Percentiles rank a stretch among this genome's conserved stretches.
Conservation (phyloP, 148 eudicot species). For the Cornus florida region DNA sequence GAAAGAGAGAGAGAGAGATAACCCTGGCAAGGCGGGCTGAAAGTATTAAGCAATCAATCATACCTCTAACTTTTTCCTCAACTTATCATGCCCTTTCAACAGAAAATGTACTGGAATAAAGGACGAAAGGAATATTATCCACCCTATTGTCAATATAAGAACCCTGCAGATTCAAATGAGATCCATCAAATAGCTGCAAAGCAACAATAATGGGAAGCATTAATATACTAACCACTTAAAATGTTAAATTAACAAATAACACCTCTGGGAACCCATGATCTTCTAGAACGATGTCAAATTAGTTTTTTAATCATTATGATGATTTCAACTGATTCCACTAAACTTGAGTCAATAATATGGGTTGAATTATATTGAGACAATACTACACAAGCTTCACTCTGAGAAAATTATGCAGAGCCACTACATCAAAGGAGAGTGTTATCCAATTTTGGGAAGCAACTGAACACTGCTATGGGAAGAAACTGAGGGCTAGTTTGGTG, state of each 20-base stretch:
- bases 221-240: background rate
- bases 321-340: background rate
- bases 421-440: no score
- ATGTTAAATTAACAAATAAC: no score
- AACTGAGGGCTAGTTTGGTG: no score
- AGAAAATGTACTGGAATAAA: slow-evolving; percentile 86
- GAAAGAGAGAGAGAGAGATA: background rate
- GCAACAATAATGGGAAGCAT: background rate
- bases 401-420: no score
- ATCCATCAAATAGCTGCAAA: slow-evolving; percentile 11
- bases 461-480: no score
- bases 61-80: slow-evolving; percentile 94
- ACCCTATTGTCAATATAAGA: slow-evolving; percentile 74
- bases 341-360: no score
- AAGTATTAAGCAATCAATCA: slow-evolving; percentile 8
- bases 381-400: no score
- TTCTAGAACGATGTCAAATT: background rate
- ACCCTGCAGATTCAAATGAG: slow-evolving; percentile 56
- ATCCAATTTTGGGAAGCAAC: no score
- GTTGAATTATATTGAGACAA: no score
- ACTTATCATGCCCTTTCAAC: slow-evolving; percentile 81
- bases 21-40: background rate
- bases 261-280: background rate
- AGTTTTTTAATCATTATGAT: background rate
- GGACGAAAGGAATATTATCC: slow-evolving; percentile 94